Percentiles rank a stretch among this genome's conserved stretches.
These are phyloP conservation scores for Kodamaea sp. DNA, from an alignment of 1,139 yeast genomes.

Conservation along the genomic window DNA sequence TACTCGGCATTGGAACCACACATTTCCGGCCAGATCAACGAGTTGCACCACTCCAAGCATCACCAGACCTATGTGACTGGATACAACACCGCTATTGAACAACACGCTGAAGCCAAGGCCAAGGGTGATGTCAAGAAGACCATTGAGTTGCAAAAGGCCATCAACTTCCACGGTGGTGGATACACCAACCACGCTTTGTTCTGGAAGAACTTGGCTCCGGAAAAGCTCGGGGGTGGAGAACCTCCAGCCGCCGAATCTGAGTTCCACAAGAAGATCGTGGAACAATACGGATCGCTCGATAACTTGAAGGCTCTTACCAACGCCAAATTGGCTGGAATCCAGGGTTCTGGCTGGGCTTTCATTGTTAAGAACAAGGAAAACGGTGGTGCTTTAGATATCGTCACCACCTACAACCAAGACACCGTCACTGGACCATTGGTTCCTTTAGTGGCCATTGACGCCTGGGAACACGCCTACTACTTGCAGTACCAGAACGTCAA, in stretches of 20 bases:
- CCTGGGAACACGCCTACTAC: slow-evolving; percentile 99
- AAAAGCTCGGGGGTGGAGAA: slow-evolving; percentile 81
- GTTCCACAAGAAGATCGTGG: slow-evolving; percentile 61
- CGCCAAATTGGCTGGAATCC: slow-evolving; percentile 83
- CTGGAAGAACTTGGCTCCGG: slow-evolving; percentile 92
- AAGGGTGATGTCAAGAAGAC: slow-evolving; percentile 67
- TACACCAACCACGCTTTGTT: slow-evolving; percentile 82
- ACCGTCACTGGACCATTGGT: slow-evolving; percentile 72
- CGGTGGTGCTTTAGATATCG: slow-evolving; percentile 75
- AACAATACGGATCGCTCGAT: slow-evolving; percentile 78
- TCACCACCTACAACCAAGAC: slow-evolving; percentile 89
- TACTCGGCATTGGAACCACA: slow-evolving; percentile 88
- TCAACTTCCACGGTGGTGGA: slow-evolving; percentile 97
- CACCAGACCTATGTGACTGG: slow-evolving; percentile 94
- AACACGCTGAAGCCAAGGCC: slow-evolving; percentile 68
- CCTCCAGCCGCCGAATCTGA: slow-evolving; percentile 61
- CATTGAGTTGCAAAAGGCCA: slow-evolving; percentile 72
- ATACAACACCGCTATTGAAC: slow-evolving; percentile 80
- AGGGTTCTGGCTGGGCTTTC: slow-evolving; percentile 99
- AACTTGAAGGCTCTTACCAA: slow-evolving; percentile 69
- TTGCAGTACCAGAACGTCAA: slow-evolving; percentile 93
- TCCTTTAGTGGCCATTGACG: slow-evolving; percentile 92
- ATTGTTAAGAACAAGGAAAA: slow-evolving; percentile 84
- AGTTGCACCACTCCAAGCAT: slow-evolving; percentile 87
- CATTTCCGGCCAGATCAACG: slow-evolving; percentile 88